Conservation (phyloP, 345 rosid genomes). For the Kandelia obovata region DNA sequence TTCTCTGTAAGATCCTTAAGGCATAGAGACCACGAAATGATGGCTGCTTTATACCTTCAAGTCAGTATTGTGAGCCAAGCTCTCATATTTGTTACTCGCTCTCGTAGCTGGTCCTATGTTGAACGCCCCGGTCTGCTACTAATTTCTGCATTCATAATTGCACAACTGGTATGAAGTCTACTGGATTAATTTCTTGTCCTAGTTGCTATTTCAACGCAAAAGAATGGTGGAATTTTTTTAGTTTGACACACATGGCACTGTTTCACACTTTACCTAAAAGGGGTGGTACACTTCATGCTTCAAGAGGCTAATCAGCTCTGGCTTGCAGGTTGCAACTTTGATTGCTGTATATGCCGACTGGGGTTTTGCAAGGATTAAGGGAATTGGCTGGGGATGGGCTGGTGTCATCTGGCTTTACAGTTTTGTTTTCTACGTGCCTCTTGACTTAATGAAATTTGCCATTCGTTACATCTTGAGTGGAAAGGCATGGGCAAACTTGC, state of each 20-base stretch:
- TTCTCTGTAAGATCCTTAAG: slow-evolving; percentile 19
- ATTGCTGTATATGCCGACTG: slow-evolving; percentile 32
- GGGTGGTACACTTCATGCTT: neutral
- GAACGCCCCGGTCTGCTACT: slow-evolving; percentile 32
- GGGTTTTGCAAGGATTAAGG: slow-evolving; percentile 28
- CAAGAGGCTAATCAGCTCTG: neutral
- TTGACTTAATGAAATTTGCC: slow-evolving; percentile 24
- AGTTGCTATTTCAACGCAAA: too few species aligned
- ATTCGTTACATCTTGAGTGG: slow-evolving; percentile 31
- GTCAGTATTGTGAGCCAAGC: slow-evolving; percentile 34
- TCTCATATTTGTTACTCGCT: slow-evolving; percentile 32
- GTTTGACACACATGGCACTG: too few species aligned
- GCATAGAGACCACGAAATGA: slow-evolving; percentile 6
- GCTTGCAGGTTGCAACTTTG: slow-evolving; percentile 27
- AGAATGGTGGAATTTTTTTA: too few species aligned
- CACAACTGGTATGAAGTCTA: slow-evolving; percentile 24
- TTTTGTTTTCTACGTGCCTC: slow-evolving; percentile 23
- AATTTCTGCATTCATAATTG: slow-evolving; percentile 23
- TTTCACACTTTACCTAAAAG: neutral
- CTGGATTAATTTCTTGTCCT: neutral
- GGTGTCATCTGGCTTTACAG: slow-evolving; percentile 33
- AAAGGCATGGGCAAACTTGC: slow-evolving; percentile 29
- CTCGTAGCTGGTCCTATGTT: slow-evolving; percentile 33
- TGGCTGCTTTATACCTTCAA: slow-evolving; percentile 33
- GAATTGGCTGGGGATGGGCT: slow-evolving; percentile 37